Evolutionary conservation across 2,329 filamentous ascomycete species (phyloP).

Genomic region (Cladophialophora psammophila): DNA sequence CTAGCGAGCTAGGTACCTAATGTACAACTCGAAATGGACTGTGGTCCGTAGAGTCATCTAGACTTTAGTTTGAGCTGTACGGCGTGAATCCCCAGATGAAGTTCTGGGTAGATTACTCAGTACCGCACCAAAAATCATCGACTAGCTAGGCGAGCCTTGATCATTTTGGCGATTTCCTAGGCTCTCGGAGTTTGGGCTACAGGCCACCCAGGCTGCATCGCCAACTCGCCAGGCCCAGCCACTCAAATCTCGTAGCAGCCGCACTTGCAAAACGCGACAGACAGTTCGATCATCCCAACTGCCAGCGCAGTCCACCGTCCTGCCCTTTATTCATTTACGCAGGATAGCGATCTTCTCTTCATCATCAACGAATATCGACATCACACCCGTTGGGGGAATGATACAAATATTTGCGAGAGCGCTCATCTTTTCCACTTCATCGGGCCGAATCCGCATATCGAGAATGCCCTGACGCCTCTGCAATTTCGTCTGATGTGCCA

Average conservation of each 20-base stretch:
- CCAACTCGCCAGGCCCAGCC: constrained; percentile 22
- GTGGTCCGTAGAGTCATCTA: not conserved
- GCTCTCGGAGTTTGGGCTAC: not conserved
- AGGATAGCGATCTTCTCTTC: not conserved
- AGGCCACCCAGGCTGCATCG: not conserved
- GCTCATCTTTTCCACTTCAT: constrained; percentile 8
- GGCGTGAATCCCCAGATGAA: too few species aligned
- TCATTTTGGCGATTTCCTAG: not conserved
- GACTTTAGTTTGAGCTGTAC: not conserved
- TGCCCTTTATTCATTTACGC: constrained; percentile 1
- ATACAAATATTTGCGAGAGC: constrained; percentile 6
- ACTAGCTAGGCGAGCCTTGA: constrained; percentile 9
- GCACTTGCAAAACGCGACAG: constrained; percentile 25
- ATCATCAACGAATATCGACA: constrained; percentile 5
- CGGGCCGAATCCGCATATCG: constrained; percentile 19
- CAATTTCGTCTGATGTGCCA: constrained; percentile 24
- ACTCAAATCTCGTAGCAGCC: constrained; percentile 30
- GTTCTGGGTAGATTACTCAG: too few species aligned
- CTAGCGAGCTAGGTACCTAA: not conserved
- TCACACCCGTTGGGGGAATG: constrained; percentile 17
- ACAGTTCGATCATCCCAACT: constrained; percentile 23
- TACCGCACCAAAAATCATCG: not conserved
- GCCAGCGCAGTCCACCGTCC: constrained; percentile 28
- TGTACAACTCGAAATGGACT: not conserved
- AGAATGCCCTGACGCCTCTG: constrained; percentile 27